A percentile compares a stretch with the other conserved stretches of the same genome.
These are phyloP conservation scores for Penicillium pancosmium DNA, from an alignment of 495 filamentous ascomycete genomes.

Conservation along the genomic window DNA sequence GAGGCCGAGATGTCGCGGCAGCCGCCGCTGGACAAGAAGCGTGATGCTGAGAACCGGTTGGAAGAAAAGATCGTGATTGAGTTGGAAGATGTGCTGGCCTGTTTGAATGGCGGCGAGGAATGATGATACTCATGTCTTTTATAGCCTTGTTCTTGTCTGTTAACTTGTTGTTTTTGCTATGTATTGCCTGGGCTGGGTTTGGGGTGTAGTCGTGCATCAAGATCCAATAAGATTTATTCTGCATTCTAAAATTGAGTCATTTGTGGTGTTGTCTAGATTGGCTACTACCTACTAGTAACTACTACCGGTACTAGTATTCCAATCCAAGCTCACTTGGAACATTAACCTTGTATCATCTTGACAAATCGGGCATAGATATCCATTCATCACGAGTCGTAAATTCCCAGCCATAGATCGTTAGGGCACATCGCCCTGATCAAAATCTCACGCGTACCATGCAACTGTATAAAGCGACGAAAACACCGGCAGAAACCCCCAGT, in stretches of 20 bases:
- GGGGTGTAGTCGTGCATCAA: conserved; percentile 21
- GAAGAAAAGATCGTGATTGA: conserved; percentile 74
- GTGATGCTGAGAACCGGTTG: conserved; percentile 57
- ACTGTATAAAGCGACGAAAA: neutral
- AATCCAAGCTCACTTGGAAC: too few relatives aligned
- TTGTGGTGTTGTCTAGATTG: neutral
- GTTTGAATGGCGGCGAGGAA: conserved; percentile 43
- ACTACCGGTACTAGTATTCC: neutral
- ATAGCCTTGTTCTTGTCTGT: conserved; percentile 16
- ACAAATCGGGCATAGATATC: neutral
- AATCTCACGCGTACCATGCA: neutral
- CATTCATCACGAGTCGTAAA: neutral
- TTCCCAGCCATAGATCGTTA: neutral
- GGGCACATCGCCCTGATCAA: neutral
- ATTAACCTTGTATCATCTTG: neutral
- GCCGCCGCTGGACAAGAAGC: conserved; percentile 41
- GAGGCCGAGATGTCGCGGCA: conserved; percentile 66
- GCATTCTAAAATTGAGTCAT: neutral
- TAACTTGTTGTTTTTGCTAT: conserved; percentile 6
- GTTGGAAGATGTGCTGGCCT: conserved; percentile 51
- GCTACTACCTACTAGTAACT: neutral
- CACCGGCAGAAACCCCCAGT: neutral
- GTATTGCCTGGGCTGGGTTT: conserved; percentile 19
- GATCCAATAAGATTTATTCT: conserved; percentile 12
- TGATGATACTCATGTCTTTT: conserved; percentile 33